Evolutionary conservation across 2,329 filamentous ascomycete species (phyloP).

Genomic region (Fusarium clavum): DNA sequence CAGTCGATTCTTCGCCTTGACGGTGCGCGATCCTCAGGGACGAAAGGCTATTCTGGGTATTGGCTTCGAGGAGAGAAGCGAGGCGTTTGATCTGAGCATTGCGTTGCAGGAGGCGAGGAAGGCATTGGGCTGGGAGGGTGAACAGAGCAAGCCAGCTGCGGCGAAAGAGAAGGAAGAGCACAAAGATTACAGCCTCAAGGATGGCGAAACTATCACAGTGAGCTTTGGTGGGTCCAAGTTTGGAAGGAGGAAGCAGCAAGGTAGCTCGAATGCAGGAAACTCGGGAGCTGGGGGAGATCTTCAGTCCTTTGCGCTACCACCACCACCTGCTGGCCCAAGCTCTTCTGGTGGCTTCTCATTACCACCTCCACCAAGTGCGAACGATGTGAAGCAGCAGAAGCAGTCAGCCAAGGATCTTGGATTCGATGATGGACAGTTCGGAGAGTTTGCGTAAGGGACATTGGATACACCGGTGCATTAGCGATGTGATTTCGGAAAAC

Average conservation of each 20-base stretch:
- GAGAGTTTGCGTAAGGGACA: constrained; percentile 74
- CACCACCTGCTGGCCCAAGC: constrained; percentile 66
- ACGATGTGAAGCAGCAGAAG: constrained; percentile 68
- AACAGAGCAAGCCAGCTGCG: constrained; percentile 52
- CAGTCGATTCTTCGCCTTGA: constrained; percentile 84
- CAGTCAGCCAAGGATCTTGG: constrained; percentile 73
- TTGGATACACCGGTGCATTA: constrained; percentile 28
- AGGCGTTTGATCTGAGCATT: constrained; percentile 88
- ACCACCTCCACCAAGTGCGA: constrained; percentile 74
- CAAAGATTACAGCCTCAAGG: constrained; percentile 83
- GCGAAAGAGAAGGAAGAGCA: constrained; percentile 55
- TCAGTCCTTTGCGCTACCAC: constrained; percentile 77
- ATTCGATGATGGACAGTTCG: constrained; percentile 90
- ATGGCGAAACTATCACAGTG: constrained; percentile 88
- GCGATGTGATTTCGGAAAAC: constrained; percentile 33
- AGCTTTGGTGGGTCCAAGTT: constrained; percentile 72
- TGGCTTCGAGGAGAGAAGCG: constrained; percentile 86
- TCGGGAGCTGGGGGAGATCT: constrained; percentile 48
- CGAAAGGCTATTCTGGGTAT: constrained; percentile 84
- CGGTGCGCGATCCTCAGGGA: constrained; percentile 79
- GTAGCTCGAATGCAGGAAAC: constrained; percentile 20
- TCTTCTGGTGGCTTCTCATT: constrained; percentile 62
- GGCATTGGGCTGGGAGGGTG: constrained; percentile 70
- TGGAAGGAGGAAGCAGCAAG: constrained; percentile 60
- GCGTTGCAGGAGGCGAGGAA: constrained; percentile 82